These are phyloP conservation scores for Lactarius psammicola DNA, from an alignment of 768 basidiomycete genomes.

Conservation along the genomic window DNA sequence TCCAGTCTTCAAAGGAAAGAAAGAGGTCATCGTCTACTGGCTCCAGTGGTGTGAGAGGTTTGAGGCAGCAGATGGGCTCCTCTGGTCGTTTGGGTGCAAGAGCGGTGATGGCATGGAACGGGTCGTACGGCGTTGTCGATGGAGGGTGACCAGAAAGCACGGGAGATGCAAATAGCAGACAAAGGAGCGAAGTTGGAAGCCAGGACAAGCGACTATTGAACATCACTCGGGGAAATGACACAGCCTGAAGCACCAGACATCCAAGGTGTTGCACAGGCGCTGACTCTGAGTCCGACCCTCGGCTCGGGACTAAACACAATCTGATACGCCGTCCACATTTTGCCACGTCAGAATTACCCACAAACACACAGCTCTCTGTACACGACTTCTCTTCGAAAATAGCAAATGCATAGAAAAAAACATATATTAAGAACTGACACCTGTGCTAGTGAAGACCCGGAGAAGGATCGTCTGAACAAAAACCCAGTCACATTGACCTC, in stretches of 20 bases:
- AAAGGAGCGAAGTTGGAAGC: slow-evolving; percentile 6
- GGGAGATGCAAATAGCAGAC: slow-evolving; percentile 33
- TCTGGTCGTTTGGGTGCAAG: slow-evolving; percentile 50
- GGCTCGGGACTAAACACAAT: not conserved
- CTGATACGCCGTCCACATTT: not conserved
- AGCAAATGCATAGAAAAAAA: slow-evolving; percentile 1
- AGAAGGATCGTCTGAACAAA: slow-evolving; percentile 1
- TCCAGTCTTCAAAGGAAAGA: slow-evolving; percentile 88
- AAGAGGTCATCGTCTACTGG: slow-evolving; percentile 60
- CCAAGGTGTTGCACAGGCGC: not conserved
- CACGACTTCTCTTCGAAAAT: not conserved
- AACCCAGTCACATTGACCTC: slow-evolving; percentile 5
- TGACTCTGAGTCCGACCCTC: not conserved
- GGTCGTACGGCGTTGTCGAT: slow-evolving; percentile 50
- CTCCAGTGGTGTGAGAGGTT: slow-evolving; percentile 43
- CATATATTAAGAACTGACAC: slow-evolving; percentile 16
- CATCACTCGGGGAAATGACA: slow-evolving; percentile 8
- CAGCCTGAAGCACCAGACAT: not conserved
- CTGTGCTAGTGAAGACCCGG: slow-evolving; percentile 1
- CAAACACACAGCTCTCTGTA: not conserved
- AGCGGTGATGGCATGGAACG: slow-evolving; percentile 55
- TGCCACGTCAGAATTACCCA: slow-evolving; percentile 10
- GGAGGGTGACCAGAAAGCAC: slow-evolving; percentile 36
- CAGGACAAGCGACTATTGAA: slow-evolving; percentile 14
- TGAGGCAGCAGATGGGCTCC: slow-evolving; percentile 67